Evolutionary conservation across 768 basidiomycete species (phyloP), one percentile per base, ranked within the genome.

Genomic region (Tylopilus rubrobrunneus): DNA sequence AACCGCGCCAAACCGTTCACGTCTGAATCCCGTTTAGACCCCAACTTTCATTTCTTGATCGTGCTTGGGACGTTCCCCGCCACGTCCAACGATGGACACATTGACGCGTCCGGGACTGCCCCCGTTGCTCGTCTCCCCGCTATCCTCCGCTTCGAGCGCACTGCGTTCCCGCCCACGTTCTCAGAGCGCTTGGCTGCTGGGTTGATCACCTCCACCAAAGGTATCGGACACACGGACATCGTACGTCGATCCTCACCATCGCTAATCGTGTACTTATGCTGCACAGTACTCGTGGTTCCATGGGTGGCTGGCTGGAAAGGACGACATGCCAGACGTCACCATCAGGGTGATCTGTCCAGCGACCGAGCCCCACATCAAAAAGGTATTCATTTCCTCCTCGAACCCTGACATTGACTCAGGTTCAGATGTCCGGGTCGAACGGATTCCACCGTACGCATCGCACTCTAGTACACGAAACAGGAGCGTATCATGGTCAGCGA

Each of bases 311-410:
- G 58, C 62, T 56, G 63, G n/a, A 58, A 64, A 15, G 37, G 58
- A 56, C 39, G 71, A 64, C 39, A 27, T 64, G 3, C 79, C 84
- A 2, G 94, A 97, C 60, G 73, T 93, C 53, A 91, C 91, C 72
- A 80, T 98, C 59, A 89, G 84, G 56, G 74, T 93, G 17, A 86
- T 97, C 48, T 88, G 79, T 57, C 96, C 96, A 15, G 92, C 92
- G 2, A 98, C 92, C 0, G 89, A 93, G 8, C 82, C 85, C 4
- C 94, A 98, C 64, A 85, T 98, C 53, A 79, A 78, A 56, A 97
- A 97, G 78, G 21, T 53, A 17, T 31, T 7, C 31, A 3, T 21
- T 9, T 7, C 19, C n/a, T 9, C 39, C 39, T 37, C 36, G 14
- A 17, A 37, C 15, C 36, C 36, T 6, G 15, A 14, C 19, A 2